Conservation (phyloP, 106 monocot genomes). For the Posidonia australis region DNA sequence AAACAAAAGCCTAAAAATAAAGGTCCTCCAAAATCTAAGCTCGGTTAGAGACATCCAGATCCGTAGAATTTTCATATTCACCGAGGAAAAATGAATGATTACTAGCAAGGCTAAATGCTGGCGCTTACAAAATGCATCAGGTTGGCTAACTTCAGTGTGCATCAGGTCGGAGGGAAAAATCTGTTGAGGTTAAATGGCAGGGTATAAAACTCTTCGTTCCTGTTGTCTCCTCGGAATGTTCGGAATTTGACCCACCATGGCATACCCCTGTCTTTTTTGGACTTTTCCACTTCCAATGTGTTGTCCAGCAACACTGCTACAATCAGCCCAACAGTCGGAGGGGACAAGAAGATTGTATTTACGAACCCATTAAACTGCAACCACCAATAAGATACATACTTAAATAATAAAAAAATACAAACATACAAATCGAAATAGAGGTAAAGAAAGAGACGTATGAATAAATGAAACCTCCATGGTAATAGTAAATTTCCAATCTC, state of each 20-base stretch:
- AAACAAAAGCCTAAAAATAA: neutral
- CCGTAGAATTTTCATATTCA: neutral
- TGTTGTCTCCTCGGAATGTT: conserved; percentile 84
- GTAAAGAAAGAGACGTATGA: no score
- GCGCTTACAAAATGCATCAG: neutral
- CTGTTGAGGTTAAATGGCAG: conserved; percentile 89
- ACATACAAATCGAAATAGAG: no score
- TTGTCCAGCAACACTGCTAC: conserved; percentile 77
- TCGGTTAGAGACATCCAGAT: neutral
- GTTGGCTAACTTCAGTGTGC: no score
- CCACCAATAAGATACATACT: neutral
- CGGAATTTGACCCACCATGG: conserved; percentile 96
- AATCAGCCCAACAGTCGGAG: conserved; percentile 68
- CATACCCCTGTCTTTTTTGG: conserved; percentile 82
- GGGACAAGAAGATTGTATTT: conserved; percentile 74
- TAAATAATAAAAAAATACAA: no score
- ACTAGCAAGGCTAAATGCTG: neutral
- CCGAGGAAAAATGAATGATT: neutral
- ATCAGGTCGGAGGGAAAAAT: conserved; percentile 67
- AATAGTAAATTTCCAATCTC: no score
- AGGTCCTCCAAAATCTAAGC: neutral
- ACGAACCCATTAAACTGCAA: conserved; percentile 80
- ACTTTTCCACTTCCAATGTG: conserved; percentile 72
- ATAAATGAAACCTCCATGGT: no score
- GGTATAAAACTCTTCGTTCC: conserved; percentile 87